Evolutionary conservation across 2,329 filamentous ascomycete species (phyloP).

Genomic region (Fusarium irregulare): DNA sequence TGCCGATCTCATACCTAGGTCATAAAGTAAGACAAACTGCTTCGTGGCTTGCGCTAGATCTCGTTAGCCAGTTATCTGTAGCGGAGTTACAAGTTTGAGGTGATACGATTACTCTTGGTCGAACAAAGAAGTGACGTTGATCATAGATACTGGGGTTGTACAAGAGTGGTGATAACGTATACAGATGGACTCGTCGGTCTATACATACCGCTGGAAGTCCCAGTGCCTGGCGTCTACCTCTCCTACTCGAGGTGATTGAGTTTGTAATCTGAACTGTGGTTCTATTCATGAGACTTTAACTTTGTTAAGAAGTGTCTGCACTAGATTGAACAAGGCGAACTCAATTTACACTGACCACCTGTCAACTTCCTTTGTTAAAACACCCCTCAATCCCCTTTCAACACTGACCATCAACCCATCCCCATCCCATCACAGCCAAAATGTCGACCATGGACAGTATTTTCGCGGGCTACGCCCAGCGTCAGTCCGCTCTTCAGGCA

Average conservation of each 20-base stretch:
- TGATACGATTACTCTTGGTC: neutral
- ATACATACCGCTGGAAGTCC: neutral
- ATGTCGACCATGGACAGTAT: constrained; percentile 60
- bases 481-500: constrained; percentile 42
- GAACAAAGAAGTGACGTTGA: neutral
- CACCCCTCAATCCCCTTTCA: no score
- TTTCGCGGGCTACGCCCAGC: constrained; percentile 52
- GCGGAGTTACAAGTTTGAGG: neutral
- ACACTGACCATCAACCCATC: no score
- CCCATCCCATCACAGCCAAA: neutral
- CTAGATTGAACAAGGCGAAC: neutral
- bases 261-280: neutral
- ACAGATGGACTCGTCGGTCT: neutral
- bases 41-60: neutral
- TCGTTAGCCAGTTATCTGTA: neutral
- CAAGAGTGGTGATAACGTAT: neutral
- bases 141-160: neutral
- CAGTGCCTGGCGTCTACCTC: no score
- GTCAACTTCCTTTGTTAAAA: neutral
- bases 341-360: neutral
- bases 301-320: neutral
- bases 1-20: neutral
- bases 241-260: neutral
- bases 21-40: neutral
- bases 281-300: neutral